Evolutionary conservation across 1,139 yeast species (phyloP).

Genomic region (Debaryomyces udenii): DNA sequence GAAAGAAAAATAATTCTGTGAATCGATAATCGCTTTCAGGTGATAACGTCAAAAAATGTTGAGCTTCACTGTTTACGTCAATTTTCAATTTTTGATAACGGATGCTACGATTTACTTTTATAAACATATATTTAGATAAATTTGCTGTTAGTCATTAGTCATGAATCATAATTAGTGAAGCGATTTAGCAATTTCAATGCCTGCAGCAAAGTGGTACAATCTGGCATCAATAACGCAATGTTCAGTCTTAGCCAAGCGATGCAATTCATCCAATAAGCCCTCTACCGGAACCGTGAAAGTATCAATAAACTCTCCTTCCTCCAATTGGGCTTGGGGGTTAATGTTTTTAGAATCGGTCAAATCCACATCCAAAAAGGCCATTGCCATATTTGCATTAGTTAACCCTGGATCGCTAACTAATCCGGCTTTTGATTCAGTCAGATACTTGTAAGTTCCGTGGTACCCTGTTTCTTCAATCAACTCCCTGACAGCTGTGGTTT

Average conservation of each 20-base stretch:
- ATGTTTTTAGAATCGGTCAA: constrained; percentile 62
- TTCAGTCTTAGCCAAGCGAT: constrained; percentile 49
- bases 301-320: constrained; percentile 88
- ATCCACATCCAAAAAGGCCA: constrained; percentile 82
- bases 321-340: constrained; percentile 73
- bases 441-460: constrained; percentile 54
- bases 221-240: constrained; percentile 86
- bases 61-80: background rate
- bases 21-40: background rate
- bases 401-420: constrained; percentile 92
- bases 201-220: constrained; percentile 83
- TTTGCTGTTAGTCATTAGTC: too few species aligned
- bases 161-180: background rate
- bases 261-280: constrained; percentile 57
- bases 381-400: constrained; percentile 82
- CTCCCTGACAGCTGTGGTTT: constrained; percentile 83
- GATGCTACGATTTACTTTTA: too few species aligned
- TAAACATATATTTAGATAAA: too few species aligned
- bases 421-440: constrained; percentile 48
- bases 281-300: constrained; percentile 70
- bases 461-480: constrained; percentile 92
- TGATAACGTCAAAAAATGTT: constrained; percentile 6
- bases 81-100: too few species aligned
- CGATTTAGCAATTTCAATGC: constrained; percentile 38
- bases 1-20: too few species aligned